A percentile compares a stretch with the other conserved stretches of the same genome.
Evolutionary conservation across 2,329 filamentous ascomycete species (phyloP).

Genomic region (Beauveria australis): DNA sequence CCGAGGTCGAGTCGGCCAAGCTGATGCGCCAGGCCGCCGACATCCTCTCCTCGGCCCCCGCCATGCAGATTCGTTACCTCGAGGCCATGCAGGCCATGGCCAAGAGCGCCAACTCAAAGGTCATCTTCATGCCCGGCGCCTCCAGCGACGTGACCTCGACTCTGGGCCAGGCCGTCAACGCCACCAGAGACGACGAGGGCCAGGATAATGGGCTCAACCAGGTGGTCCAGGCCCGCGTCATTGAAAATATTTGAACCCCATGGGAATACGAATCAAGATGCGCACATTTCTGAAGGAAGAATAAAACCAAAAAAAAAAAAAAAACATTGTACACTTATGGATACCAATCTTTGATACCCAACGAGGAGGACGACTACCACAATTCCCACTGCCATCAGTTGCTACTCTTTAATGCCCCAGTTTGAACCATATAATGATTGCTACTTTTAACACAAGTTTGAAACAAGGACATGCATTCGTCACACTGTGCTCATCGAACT

Average conservation of each 20-base stretch:
- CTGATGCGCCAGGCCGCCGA: constrained; percentile 90
- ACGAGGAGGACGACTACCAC: neutral
- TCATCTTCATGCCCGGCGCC: constrained; percentile 68
- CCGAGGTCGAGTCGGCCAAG: constrained; percentile 94
- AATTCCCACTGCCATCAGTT: neutral
- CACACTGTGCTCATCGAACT: too few species aligned
- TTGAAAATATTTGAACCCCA: constrained; percentile 70
- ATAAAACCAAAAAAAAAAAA: neutral
- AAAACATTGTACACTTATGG: constrained; percentile 3
- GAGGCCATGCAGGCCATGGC: constrained; percentile 99
- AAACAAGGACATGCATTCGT: too few species aligned
- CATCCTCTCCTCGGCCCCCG: constrained; percentile 81
- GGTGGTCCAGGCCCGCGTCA: constrained; percentile 71
- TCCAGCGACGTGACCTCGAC: constrained; percentile 39
- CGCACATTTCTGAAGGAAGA: neutral
- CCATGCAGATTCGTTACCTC: constrained; percentile 97
- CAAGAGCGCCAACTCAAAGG: constrained; percentile 82
- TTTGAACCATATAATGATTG: neutral
- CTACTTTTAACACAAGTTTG: neutral
- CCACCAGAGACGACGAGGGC: constrained; percentile 21
- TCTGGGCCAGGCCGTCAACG: constrained; percentile 34
- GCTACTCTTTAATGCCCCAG: neutral
- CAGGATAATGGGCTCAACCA: constrained; percentile 54
- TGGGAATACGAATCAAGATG: neutral
- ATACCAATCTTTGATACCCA: constrained; percentile 12